These are phyloP conservation scores for Populus trichocarpa DNA, from an alignment of 441 rosid species.

Conservation along the genomic window DNA sequence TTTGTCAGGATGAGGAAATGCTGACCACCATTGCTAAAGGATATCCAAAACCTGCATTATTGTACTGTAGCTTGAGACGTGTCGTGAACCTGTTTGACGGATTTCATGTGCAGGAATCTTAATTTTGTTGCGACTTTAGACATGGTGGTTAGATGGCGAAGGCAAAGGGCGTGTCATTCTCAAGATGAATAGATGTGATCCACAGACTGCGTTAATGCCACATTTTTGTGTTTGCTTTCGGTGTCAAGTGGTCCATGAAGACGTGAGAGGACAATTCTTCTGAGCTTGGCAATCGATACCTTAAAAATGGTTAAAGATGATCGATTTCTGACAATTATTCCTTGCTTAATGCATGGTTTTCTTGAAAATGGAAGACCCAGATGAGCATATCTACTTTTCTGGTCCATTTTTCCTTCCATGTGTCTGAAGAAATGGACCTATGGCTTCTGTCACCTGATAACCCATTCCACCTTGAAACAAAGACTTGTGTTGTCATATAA, in stretches of 20 bases:
- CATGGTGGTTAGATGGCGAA: background rate
- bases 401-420: background rate
- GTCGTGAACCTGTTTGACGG: background rate
- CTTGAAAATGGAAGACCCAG: background rate
- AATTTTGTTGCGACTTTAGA: background rate
- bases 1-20: background rate
- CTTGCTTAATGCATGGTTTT: background rate
- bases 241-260: background rate
- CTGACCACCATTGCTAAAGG: background rate
- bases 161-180: background rate
- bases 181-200: background rate
- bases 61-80: background rate
- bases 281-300: background rate
- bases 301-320: background rate
- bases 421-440: background rate
- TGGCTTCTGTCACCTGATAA: background rate
- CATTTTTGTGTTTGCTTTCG: background rate
- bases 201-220: background rate
- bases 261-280: background rate
- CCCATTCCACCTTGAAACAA: background rate
- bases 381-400: background rate
- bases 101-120: background rate
- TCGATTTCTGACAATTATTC: background rate
- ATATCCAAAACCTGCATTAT: background rate
- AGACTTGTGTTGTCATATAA: background rate